A percentile compares a stretch with the other conserved stretches of the same genome.
phyloP scores from a whole-genome alignment of 2,329 filamentous ascomycete genomes.

The Aspergillus fumigatus region DNA sequence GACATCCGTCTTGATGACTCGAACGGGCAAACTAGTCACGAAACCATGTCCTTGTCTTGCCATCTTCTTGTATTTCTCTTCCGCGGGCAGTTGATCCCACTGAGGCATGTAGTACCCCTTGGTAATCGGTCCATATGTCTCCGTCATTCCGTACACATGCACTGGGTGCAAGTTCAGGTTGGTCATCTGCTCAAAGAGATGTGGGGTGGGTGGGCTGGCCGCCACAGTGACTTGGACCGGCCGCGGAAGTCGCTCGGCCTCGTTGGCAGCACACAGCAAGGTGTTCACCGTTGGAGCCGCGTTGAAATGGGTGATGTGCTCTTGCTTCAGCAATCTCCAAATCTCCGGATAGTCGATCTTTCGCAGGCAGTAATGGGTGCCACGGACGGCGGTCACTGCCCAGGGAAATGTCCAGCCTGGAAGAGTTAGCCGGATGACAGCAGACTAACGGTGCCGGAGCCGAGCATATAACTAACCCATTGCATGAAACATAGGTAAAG shows the following conservation, averaged over 20 bases:
- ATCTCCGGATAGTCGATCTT: constrained; percentile 95
- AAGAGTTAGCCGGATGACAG: constrained; percentile 28
- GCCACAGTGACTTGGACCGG: constrained; percentile 87
- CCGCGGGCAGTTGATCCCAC: constrained; percentile 70
- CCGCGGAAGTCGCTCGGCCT: constrained; percentile 64
- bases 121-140: constrained; percentile 94
- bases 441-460: neutral
- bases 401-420: constrained; percentile 79
- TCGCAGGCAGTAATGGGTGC: constrained; percentile 90
- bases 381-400: constrained; percentile 86
- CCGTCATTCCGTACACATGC: constrained; percentile 82
- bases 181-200: constrained; percentile 92
- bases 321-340: constrained; percentile 80
- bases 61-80: constrained; percentile 84
- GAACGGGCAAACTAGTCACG: constrained; percentile 72
- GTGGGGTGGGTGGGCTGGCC: constrained; percentile 80
- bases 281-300: constrained; percentile 97
- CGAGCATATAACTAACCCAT: constrained; percentile 41
- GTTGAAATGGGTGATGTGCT: constrained; percentile 90
- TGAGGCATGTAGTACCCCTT: constrained; percentile 83
- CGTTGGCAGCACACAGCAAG: constrained; percentile 72
- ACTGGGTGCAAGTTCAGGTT: constrained; percentile 80
- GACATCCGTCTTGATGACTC: constrained; percentile 76
- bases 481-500: constrained; percentile 77
- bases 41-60: constrained; percentile 92